Conservation (phyloP, 441 rosid species). For the Adansonia rubrostipa region DNA sequence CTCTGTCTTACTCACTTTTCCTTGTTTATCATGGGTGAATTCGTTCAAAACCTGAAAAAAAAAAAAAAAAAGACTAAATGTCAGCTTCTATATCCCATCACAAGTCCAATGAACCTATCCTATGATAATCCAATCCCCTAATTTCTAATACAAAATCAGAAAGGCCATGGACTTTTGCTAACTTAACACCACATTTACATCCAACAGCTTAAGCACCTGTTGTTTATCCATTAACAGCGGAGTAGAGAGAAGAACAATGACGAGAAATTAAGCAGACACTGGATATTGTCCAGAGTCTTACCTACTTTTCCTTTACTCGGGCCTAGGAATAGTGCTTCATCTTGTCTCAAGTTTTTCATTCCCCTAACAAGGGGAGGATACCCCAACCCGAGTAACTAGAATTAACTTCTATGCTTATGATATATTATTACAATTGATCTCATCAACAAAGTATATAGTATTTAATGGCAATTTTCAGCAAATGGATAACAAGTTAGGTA, state of each 20-base stretch:
- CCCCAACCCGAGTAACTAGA: not conserved
- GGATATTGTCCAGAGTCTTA: not conserved
- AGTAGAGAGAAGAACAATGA: not conserved
- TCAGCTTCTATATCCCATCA: not conserved
- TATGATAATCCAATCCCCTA: not conserved
- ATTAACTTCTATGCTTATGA: not conserved
- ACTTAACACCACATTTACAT: not conserved
- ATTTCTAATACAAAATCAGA: not conserved
- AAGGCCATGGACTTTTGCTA: not conserved
- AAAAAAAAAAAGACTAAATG: not conserved
- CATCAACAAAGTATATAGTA: not conserved
- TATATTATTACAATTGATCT: not conserved
- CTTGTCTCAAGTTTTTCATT: not conserved
- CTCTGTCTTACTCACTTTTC: constrained; percentile 75
- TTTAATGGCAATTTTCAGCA: not conserved
- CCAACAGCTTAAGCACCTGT: not conserved
- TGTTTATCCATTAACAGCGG: not conserved
- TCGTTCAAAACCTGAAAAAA: constrained; percentile 66
- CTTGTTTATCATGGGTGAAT: constrained; percentile 83
- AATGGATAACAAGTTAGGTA: constrained; percentile 24
- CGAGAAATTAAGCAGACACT: not conserved
- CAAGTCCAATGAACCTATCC: not conserved
- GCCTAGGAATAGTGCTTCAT: not conserved
- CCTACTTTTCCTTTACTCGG: not conserved
- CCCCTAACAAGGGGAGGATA: not conserved